A percentile compares a stretch with the other conserved stretches of the same genome.
These are phyloP conservation scores for Exsudoporus floridanus DNA, from an alignment of 1,284 basidiomycete genomes.

Conservation along the genomic window DNA sequence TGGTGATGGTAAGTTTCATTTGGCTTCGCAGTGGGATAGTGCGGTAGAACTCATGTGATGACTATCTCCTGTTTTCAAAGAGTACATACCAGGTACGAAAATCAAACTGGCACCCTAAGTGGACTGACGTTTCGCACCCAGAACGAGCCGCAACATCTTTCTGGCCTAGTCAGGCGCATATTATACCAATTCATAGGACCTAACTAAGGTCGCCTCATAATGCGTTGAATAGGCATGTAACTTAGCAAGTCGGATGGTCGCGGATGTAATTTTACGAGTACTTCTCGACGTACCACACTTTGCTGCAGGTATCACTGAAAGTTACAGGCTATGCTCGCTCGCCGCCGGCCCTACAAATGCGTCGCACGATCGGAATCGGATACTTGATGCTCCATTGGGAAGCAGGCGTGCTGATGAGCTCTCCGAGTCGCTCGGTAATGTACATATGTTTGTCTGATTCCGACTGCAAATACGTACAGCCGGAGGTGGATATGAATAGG, in stretches of 20 bases:
- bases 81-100: conserved; percentile 49
- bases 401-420: neutral
- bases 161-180: conserved; percentile 82
- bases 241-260: neutral
- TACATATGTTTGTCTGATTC: too few species aligned
- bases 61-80: conserved; percentile 28
- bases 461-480: too few species aligned
- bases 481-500: neutral
- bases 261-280: too few species aligned
- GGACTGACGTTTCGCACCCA: conserved; percentile 40
- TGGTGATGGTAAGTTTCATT: conserved; percentile 76
- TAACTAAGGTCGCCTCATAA: conserved; percentile 45
- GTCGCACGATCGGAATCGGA: neutral
- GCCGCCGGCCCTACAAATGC: neutral
- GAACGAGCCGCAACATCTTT: conserved; percentile 88
- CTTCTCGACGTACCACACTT: too few species aligned
- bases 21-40: neutral
- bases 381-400: too few species aligned
- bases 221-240: neutral
- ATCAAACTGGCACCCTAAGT: conserved; percentile 4
- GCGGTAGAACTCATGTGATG: conserved; percentile 9
- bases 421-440: neutral
- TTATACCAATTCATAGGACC: conserved; percentile 93
- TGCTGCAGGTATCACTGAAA: neutral
- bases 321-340: neutral